phyloP scores from a whole-genome alignment of 2,329 filamentous ascomycete genomes.

The Rutstroemia sp. region DNA sequence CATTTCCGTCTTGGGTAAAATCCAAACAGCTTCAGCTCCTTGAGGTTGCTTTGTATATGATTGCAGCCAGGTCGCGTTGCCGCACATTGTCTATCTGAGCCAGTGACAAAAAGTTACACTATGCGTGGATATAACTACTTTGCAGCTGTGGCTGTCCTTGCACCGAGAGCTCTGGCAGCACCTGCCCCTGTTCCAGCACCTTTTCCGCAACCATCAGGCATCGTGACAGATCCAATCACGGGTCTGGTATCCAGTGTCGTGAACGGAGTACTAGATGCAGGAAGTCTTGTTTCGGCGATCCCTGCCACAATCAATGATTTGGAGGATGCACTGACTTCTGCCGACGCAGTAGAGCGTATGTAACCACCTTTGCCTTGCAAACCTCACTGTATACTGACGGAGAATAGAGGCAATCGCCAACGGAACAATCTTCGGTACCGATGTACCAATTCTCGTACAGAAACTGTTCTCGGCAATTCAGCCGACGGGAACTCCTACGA shows the following conservation, averaged over 20 bases:
- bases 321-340: neutral
- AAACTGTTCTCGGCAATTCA: conserved; percentile 19
- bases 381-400: neutral
- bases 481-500: conserved; percentile 24
- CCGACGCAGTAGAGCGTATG: neutral
- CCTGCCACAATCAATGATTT: neutral
- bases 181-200: neutral
- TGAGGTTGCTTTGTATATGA: too few species aligned
- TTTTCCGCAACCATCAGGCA: neutral
- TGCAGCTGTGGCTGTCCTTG: neutral
- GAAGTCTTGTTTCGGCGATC: neutral
- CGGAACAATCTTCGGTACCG: conserved; percentile 14
- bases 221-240: neutral
- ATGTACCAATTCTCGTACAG: conserved; percentile 11
- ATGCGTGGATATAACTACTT: neutral
- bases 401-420: conserved; percentile 11
- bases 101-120: neutral
- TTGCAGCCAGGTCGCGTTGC: too few species aligned
- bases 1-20: too few species aligned
- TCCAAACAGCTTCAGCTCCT: too few species aligned
- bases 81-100: too few species aligned
- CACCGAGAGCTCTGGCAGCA: neutral
- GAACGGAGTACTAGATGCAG: neutral
- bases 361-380: too few species aligned
- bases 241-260: neutral